Evolutionary conservation across 768 basidiomycete genomes (phyloP).

Genomic region (Gloeopeniophorella convolvens): DNA sequence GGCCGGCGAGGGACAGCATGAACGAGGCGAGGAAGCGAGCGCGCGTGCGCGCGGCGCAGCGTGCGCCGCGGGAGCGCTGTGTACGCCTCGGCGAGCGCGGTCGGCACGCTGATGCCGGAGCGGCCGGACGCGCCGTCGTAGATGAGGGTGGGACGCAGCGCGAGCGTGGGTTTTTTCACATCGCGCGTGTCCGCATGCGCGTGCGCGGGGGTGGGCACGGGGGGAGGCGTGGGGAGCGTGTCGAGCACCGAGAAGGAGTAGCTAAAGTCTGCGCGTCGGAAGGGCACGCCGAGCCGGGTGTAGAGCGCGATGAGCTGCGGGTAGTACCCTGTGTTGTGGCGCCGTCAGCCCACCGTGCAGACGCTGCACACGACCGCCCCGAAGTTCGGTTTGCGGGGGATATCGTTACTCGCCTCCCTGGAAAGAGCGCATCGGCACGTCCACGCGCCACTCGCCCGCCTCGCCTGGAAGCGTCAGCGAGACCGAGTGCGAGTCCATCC

Average conservation of each 20-base stretch:
- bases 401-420: conserved; percentile 54
- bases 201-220: no score
- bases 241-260: conserved; percentile 62
- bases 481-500: conserved; percentile 64
- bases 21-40: conserved; percentile 32
- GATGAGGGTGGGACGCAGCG: conserved; percentile 39
- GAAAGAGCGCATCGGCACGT: conserved; percentile 79
- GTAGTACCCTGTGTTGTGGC: conserved; percentile 55
- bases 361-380: not conserved
- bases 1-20: conserved; percentile 35
- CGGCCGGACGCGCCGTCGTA: conserved; percentile 60
- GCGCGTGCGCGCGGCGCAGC: not conserved
- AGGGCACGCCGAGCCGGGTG: conserved; percentile 49
- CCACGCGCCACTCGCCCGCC: conserved; percentile 46
- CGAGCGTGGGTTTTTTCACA: conserved; percentile 23
- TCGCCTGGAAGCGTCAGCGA: conserved; percentile 35
- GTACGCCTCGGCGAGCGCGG: conserved; percentile 19
- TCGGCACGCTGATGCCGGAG: conserved; percentile 47
- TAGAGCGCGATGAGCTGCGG: conserved; percentile 64
- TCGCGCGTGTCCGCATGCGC: conserved; percentile 25
- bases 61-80: conserved; percentile 21
- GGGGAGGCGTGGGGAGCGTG: conserved; percentile 24
- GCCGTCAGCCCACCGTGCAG: not conserved
- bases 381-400: no score
- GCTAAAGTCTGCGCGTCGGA: conserved; percentile 52